phyloP scores from a whole-genome alignment of 2,329 filamentous ascomycete species.

The Domatiomyces globalis region DNA sequence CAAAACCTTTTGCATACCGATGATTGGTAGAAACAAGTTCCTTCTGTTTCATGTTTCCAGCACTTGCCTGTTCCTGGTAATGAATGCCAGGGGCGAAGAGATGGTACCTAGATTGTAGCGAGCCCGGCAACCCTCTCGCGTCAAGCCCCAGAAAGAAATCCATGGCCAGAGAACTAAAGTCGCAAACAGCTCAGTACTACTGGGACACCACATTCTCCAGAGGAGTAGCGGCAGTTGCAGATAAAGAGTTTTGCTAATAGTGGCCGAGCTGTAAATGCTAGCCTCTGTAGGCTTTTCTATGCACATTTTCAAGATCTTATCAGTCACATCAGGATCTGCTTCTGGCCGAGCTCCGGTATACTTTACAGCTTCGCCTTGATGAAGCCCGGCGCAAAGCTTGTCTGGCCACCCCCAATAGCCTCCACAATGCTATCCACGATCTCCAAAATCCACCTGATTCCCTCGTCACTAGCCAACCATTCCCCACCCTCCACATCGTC shows the following conservation, averaged over 20 bases:
- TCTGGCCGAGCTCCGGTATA: neutral
- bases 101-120: too few relatives aligned
- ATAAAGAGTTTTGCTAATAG: too few relatives aligned
- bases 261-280: too few relatives aligned
- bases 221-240: too few relatives aligned
- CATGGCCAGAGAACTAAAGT: too few relatives aligned
- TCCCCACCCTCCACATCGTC: constrained; percentile 38
- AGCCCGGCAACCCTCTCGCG: too few relatives aligned
- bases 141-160: too few relatives aligned
- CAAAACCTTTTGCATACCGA: neutral
- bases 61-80: neutral
- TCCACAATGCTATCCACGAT: constrained; percentile 48
- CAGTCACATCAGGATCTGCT: neutral
- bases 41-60: neutral
- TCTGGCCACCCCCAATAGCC: constrained; percentile 32
- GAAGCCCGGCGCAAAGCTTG: constrained; percentile 42
- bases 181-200: too few relatives aligned
- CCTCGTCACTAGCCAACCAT: constrained; percentile 53
- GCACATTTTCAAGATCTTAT: neutral
- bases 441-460: constrained; percentile 48
- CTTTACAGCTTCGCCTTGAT: constrained; percentile 28
- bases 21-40: neutral
- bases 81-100: neutral
- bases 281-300: too few relatives aligned
- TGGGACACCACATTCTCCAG: too few relatives aligned